Percentiles rank a stretch among this genome's conserved stretches.
Conservation (phyloP, 805 yeast genomes). For the Metschnikowia peoriensis region DNA sequence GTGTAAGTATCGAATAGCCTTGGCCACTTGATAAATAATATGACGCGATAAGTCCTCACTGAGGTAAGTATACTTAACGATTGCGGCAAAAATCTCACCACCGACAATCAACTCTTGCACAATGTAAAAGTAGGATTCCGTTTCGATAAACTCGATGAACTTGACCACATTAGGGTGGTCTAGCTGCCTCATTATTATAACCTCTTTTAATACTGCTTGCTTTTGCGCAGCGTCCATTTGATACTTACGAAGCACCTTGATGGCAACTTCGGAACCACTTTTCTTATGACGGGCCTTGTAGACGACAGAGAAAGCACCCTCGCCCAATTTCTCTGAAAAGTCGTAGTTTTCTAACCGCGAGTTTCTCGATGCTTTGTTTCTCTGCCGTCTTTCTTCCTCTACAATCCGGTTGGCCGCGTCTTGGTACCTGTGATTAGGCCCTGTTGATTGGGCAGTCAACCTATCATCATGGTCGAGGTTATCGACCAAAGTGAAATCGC, state of each 20-base stretch:
- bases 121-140: conserved; percentile 54
- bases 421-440: conserved; percentile 1
- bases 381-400: conserved; percentile 12
- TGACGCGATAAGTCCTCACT: conserved; percentile 71
- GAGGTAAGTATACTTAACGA: conserved; percentile 74
- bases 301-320: conserved; percentile 90
- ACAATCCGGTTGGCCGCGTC: conserved; percentile 15
- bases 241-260: conserved; percentile 69
- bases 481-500: conserved; percentile 2
- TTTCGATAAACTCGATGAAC: conserved; percentile 53
- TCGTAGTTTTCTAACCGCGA: conserved; percentile 24
- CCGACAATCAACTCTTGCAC: conserved; percentile 70
- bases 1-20: conserved; percentile 68
- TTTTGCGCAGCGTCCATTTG: conserved; percentile 52
- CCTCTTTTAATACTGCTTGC: conserved; percentile 65
- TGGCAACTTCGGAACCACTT: conserved; percentile 54
- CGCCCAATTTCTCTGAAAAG: conserved; percentile 50
- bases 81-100: conserved; percentile 79
- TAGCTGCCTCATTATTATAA: conserved; percentile 65
- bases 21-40: conserved; percentile 68
- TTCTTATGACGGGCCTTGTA: conserved; percentile 61
- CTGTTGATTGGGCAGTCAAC: conserved; percentile 1
- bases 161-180: conserved; percentile 60
- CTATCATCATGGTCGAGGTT: conserved; percentile 4
- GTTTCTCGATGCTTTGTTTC: conserved; percentile 4